These are phyloP conservation scores for Penicillium crystallinum DNA, from an alignment of 495 filamentous ascomycete species.

Conservation along the genomic window DNA sequence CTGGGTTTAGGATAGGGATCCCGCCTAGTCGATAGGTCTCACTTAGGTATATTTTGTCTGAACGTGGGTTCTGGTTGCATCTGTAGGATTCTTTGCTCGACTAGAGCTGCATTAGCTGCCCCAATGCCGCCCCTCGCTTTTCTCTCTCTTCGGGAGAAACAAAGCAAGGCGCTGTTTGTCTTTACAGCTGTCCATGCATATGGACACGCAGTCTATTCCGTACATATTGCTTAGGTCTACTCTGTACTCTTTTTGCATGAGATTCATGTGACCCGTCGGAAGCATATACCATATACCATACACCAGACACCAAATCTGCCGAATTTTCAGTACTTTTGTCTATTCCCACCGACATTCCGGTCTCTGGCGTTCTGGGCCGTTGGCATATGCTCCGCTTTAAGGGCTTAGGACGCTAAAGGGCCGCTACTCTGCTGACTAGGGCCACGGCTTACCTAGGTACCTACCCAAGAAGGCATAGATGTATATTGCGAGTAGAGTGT, in stretches of 20 bases:
- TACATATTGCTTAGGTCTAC: neutral
- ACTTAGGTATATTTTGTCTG: neutral
- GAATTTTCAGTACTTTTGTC: neutral
- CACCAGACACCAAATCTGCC: too few relatives aligned
- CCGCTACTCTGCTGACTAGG: neutral
- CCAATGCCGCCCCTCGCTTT: neutral
- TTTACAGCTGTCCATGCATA: neutral
- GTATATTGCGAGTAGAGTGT: neutral
- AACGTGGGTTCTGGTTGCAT: neutral
- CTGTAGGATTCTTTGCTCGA: neutral
- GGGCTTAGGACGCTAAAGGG: slow-evolving; percentile 1
- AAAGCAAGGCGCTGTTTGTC: neutral
- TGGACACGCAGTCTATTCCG: neutral
- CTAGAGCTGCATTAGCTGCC: neutral
- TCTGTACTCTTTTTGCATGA: neutral
- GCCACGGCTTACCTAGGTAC: neutral
- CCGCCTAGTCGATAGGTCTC: slow-evolving; percentile 5
- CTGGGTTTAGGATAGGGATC: neutral
- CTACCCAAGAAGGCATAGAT: too few relatives aligned
- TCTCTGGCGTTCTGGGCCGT: slow-evolving; percentile 2
- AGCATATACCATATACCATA: too few relatives aligned
- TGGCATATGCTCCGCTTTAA: slow-evolving; percentile 5
- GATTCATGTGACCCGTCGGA: slow-evolving; percentile 1
- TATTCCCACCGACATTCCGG: neutral
- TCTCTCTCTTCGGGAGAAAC: neutral